Percentiles rank a stretch among this genome's conserved stretches.
Conservation (phyloP, 148 eudicot species). For the Gaultheria prostrata region DNA sequence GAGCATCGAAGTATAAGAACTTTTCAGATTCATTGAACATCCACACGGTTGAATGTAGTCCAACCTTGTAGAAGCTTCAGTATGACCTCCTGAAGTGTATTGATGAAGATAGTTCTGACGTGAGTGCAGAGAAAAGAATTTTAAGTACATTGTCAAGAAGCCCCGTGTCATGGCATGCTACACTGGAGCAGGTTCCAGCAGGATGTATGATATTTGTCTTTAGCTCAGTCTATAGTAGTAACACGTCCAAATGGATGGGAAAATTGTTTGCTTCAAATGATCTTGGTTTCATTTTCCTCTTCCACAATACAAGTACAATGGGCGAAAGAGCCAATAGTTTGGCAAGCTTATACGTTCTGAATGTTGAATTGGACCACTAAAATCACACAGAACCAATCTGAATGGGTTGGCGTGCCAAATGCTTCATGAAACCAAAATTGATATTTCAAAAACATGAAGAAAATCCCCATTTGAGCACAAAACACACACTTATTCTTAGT, state of each 20-base stretch:
- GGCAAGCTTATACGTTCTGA: too few species aligned
- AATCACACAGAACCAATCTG: not conserved
- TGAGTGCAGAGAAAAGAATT: slow-evolving; percentile 26
- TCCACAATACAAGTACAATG: not conserved
- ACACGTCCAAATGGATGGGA: not conserved
- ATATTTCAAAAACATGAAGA: not conserved
- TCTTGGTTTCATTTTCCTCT: not conserved
- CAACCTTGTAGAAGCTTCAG: slow-evolving; percentile 71
- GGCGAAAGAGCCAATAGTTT: too few species aligned
- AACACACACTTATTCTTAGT: not conserved
- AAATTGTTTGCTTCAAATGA: not conserved
- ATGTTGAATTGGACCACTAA: not conserved
- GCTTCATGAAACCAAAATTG: not conserved
- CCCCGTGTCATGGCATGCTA: slow-evolving; percentile 87
- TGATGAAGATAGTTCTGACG: slow-evolving; percentile 37
- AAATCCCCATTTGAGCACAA: not conserved
- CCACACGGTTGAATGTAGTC: slow-evolving; percentile 95
- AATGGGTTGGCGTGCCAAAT: not conserved
- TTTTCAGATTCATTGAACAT: slow-evolving; percentile 65
- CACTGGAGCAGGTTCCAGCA: slow-evolving; percentile 86
- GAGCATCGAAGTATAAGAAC: slow-evolving; percentile 71
- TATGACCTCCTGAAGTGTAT: slow-evolving; percentile 64
- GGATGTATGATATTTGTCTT: slow-evolving; percentile 54
- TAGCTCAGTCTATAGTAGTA: not conserved
- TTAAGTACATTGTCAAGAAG: slow-evolving; percentile 57